Evolutionary conservation across 768 basidiomycete genomes (phyloP), one percentile per base, ranked within the genome.

Genomic region (Tulasnella sp.): DNA sequence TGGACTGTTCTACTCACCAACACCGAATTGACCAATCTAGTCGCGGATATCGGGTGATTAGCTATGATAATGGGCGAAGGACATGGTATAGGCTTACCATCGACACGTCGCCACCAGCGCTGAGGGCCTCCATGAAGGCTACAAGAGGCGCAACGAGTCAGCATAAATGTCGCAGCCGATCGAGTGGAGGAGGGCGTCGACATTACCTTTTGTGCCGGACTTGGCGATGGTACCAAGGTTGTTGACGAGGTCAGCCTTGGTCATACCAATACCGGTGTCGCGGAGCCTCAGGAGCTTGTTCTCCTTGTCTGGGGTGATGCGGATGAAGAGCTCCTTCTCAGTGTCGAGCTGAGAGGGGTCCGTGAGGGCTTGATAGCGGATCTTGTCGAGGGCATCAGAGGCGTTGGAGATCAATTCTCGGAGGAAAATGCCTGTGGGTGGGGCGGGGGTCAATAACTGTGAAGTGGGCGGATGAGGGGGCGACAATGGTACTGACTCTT

Each of bases 201-300:
- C 64, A 16, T 16, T 73, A 93, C 94, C 81, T 89, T 96, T 96
- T 82, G 95, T 96, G 83, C 95, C 95, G 77, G 95, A 96, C 90
- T 96, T 96, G 87, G 95, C 95, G 85, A 96, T 96, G 78, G 95
- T 96, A 88, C 95, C 96, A 82, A 98, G 90, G 90, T 99, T 99
- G 92, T 99, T 99, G 87, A 99, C 97, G 86, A 99, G 91, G 88
- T 99, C 98, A 81, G 98, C 97, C 91, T 99, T 99, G 90, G 98
- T 99, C 97, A 99, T 98, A 86, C 98, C 97, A 82, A 99, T 89
- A 92, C 98, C 98, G 81, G 95, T 93, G 87, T 99, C 97, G 82
- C 96, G 94, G 87, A 99, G 92, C 86, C 90, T 88, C 82, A 99
- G 92, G 79, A 93, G 85, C 87, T 97, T 98, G 89, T 94, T 93